A percentile compares a stretch with the other conserved stretches of the same genome.
Evolutionary conservation across 2,329 filamentous ascomycete genomes (phyloP).

Genomic region (Pseudocercospora fuligena): DNA sequence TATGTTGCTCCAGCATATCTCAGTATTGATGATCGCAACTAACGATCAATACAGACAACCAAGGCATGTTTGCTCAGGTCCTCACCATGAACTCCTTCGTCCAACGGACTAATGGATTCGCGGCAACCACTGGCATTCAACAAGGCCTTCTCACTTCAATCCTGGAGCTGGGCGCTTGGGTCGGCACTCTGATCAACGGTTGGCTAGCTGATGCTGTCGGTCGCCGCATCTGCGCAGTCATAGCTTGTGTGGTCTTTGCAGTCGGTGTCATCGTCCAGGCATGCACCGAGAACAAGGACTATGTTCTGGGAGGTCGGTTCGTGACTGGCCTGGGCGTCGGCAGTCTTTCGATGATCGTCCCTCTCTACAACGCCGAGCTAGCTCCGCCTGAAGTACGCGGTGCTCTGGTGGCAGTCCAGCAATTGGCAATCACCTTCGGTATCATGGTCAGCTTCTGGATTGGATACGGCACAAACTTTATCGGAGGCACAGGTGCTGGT

Average conservation of each 20-base stretch:
- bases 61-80: slow-evolving; percentile 76
- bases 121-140: slow-evolving; percentile 6
- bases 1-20: neutral
- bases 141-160: slow-evolving; percentile 62
- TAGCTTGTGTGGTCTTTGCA: slow-evolving; percentile 69
- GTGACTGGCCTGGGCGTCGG: slow-evolving; percentile 73
- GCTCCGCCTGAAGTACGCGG: slow-evolving; percentile 65
- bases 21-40: neutral
- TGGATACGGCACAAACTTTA: slow-evolving; percentile 47
- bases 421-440: slow-evolving; percentile 62
- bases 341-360: slow-evolving; percentile 65
- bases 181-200: slow-evolving; percentile 71
- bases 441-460: slow-evolving; percentile 54
- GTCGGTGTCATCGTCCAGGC: slow-evolving; percentile 71
- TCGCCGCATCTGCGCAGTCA: slow-evolving; percentile 72
- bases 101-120: slow-evolving; percentile 39
- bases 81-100: slow-evolving; percentile 55
- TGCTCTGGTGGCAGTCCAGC: slow-evolving; percentile 67
- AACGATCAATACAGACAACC: slow-evolving; percentile 69
- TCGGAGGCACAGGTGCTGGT: slow-evolving; percentile 56
- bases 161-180: slow-evolving; percentile 75
- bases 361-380: slow-evolving; percentile 53
- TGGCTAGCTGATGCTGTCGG: slow-evolving; percentile 71
- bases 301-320: slow-evolving; percentile 71
- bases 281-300: slow-evolving; percentile 10